Evolutionary conservation across 352 stramenopile genomes (phyloP), one percentile per base, ranked within the genome.

Genomic region (Phytophthora constricta): DNA sequence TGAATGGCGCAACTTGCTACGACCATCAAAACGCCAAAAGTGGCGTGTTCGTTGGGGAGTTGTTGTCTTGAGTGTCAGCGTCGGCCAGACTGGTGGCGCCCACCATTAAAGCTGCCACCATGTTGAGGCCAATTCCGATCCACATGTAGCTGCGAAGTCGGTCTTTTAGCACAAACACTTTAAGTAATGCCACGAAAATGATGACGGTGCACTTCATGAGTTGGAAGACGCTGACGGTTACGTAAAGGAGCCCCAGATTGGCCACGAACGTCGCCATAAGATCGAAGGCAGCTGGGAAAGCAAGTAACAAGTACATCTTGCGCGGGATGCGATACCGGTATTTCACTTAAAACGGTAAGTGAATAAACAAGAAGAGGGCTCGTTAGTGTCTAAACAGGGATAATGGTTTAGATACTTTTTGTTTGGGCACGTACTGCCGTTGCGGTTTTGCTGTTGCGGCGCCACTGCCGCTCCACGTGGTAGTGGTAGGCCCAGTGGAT

Each of bases 111-210:
- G 98, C 88, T 16, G 88, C 88, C 7, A 98, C 41, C 58, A 98
- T 97, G 79, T 99, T 99, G 55, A 98, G 89, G 28, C 76, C 83
- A 50, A 99, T 97, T 16, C 97, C 97, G 62, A 98, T 89, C 97
- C 97, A 99, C 93, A 99, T 98, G 80, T 98, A 99, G 16, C 71
- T 86, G 34, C 87, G 71, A 41, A 99, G 81, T 34, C 88, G 82
- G 65, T 98, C 88, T 41, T 92, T 90, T 0, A 99, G 72, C 20
- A 97, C 86, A 50, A 97, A 90, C 22, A 98, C 93, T 68, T 99
- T 99, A 58, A 99, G 90, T 26, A 99, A 69, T 14, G 97, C 97
- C 31, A 99, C 97, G 62, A 99, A 98, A 68, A 99, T 96, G 75
- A 99, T 99, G 48, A 98, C 93, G 5, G 84, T 92, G 77, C 86